Conservation (phyloP, 2,329 filamentous ascomycete species). For the Boeremia lycopersici region DNA sequence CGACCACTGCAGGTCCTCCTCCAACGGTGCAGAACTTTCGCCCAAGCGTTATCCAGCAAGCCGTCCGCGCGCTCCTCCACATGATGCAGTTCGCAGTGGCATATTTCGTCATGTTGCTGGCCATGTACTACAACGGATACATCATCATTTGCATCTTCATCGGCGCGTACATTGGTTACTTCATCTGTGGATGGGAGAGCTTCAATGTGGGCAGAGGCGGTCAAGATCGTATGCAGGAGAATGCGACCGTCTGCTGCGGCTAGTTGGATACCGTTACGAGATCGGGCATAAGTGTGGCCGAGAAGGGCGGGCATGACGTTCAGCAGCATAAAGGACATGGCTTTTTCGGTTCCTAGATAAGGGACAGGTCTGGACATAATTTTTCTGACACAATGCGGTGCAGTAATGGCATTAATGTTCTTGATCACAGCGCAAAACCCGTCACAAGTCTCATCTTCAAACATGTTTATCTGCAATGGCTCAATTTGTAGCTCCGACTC, state of each 20-base stretch:
- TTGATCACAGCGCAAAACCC: not conserved
- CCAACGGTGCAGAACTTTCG: constrained; percentile 41
- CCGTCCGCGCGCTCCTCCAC: constrained; percentile 71
- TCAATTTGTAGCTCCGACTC: not conserved
- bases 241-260: constrained; percentile 46
- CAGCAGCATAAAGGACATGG: not conserved
- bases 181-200: constrained; percentile 46
- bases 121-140: constrained; percentile 73
- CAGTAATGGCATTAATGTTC: not conserved
- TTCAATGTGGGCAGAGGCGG: constrained; percentile 33
- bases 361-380: too few species aligned
- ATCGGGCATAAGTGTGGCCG: not conserved
- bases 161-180: constrained; percentile 44
- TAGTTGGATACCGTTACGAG: constrained; percentile 12
- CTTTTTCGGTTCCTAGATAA: too few species aligned
- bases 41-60: constrained; percentile 71
- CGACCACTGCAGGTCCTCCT: not conserved
- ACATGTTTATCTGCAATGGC: not conserved
- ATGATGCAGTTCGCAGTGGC: constrained; percentile 76
- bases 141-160: constrained; percentile 62
- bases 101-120: constrained; percentile 78
- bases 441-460: not conserved
- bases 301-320: not conserved
- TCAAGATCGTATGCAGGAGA: constrained; percentile 40
- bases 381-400: not conserved